Percentiles rank a stretch among this genome's conserved stretches.
These are phyloP conservation scores for Parastagonospora nodorum DNA, from an alignment of 2,329 filamentous ascomycete genomes.

Conservation along the genomic window DNA sequence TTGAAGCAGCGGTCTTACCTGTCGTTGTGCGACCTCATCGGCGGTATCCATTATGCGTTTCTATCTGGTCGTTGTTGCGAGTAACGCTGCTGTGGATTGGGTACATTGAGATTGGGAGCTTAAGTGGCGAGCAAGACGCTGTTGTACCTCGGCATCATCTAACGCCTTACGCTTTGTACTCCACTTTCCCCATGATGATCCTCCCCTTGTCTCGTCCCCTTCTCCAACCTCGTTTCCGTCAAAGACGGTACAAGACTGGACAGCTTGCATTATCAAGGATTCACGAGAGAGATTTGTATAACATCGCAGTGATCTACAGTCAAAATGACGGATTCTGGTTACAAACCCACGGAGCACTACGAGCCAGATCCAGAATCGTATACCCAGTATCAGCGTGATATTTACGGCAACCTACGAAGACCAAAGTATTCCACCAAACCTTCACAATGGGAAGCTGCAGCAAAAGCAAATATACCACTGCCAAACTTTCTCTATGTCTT, in stretches of 20 bases:
- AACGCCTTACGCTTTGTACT: background rate
- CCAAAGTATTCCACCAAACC: conserved; percentile 50
- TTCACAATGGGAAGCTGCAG: conserved; percentile 46
- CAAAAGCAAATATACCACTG: conserved; percentile 37
- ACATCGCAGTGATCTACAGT: background rate
- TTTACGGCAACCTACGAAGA: conserved; percentile 44
- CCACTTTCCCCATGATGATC: conserved; percentile 2
- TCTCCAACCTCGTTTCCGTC: background rate
- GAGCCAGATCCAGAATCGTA: conserved; percentile 45
- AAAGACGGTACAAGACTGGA: background rate
- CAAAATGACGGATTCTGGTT: conserved; percentile 13
- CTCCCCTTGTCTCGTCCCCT: background rate
- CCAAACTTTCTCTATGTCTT: conserved; percentile 49
- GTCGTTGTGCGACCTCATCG: background rate
- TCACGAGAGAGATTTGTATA: background rate
- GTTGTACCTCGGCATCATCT: conserved; percentile 2
- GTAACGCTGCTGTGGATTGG: background rate
- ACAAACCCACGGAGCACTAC: conserved; percentile 23
- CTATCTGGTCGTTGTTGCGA: background rate
- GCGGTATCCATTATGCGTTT: background rate
- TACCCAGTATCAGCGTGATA: conserved; percentile 42
- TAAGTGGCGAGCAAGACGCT: background rate
- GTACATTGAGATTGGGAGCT: background rate
- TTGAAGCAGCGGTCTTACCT: background rate
- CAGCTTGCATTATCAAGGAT: background rate